Evolutionary conservation across 1,139 yeast genomes (phyloP).

Genomic region (Suhomyces yuchorum): DNA sequence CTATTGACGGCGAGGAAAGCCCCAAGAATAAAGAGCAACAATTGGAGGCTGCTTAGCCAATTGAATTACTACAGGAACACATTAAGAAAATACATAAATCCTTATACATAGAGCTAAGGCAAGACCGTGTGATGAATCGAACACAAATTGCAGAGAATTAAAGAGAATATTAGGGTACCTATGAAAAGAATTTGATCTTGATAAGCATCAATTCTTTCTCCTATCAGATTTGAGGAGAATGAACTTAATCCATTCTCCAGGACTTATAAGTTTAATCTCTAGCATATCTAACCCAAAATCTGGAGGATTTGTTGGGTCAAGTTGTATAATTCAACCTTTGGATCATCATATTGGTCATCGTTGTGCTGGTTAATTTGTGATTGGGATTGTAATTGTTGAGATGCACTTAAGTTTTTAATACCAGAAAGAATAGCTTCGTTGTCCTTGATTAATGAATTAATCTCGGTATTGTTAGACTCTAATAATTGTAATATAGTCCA

Average conservation of each 20-base stretch:
- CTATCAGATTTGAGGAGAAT: constrained; percentile 1
- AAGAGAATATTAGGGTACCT: constrained; percentile 11
- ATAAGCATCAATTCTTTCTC: constrained; percentile 2
- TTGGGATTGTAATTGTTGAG: constrained; percentile 40
- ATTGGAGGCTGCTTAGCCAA: neutral
- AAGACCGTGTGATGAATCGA: constrained; percentile 5
- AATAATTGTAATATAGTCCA: constrained; percentile 95
- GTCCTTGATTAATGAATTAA: constrained; percentile 63
- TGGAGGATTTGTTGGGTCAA: constrained; percentile 78
- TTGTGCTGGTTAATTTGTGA: constrained; percentile 30
- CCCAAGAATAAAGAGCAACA: neutral
- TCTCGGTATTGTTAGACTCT: constrained; percentile 79
- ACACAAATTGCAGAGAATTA: constrained; percentile 13
- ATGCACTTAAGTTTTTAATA: constrained; percentile 51
- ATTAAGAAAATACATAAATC: constrained; percentile 10
- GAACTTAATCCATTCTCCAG: neutral
- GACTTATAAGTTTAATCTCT: neutral
- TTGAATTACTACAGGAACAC: constrained; percentile 3
- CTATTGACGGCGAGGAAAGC: neutral
- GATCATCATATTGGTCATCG: constrained; percentile 54
- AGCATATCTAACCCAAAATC: constrained; percentile 39
- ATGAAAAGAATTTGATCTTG: constrained; percentile 1
- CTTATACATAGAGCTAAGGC: constrained; percentile 12
- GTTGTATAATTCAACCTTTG: constrained; percentile 70
- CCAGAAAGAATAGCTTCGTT: constrained; percentile 59